A percentile compares a stretch with the other conserved stretches of the same genome.
Evolutionary conservation across 345 rosid genomes (phyloP).

Genomic region (Microthlaspi erraticum): DNA sequence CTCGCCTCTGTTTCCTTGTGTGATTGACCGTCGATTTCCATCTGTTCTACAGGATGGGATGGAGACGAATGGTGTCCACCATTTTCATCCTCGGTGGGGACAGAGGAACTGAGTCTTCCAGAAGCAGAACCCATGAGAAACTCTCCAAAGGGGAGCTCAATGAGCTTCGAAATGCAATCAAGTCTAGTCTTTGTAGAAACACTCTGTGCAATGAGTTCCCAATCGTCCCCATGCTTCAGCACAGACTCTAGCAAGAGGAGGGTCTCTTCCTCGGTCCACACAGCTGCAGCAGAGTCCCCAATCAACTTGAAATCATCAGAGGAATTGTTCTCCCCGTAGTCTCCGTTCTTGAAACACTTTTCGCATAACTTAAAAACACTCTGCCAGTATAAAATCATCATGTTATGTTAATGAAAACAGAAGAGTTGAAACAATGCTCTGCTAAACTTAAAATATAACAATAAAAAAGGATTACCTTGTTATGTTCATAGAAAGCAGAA

Average conservation of each 20-base stretch:
- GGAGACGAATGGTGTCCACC: conserved; percentile 41
- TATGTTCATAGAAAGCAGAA: conserved; percentile 55
- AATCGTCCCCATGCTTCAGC: conserved; percentile 78
- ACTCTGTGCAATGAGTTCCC: conserved; percentile 89
- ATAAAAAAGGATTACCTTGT: conserved; percentile 52
- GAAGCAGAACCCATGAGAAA: conserved; percentile 54
- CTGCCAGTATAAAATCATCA: conserved; percentile 50
- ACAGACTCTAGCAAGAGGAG: conserved; percentile 81
- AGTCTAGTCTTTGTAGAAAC: conserved; percentile 74
- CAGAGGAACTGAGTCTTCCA: conserved; percentile 46
- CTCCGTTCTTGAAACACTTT: conserved; percentile 67
- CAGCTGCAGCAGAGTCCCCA: conserved; percentile 48
- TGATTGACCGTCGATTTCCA: conserved; percentile 45
- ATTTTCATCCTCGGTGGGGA: conserved; percentile 40
- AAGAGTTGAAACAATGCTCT: neutral
- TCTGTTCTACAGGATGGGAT: conserved; percentile 44
- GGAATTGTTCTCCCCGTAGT: conserved; percentile 63
- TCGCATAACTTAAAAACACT: conserved; percentile 54
- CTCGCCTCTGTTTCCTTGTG: conserved; percentile 42
- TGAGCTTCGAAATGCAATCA: conserved; percentile 82
- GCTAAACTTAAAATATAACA: neutral
- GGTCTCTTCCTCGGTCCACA: conserved; percentile 89
- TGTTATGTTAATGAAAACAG: neutral
- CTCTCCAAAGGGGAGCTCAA: conserved; percentile 92
- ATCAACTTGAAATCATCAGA: conserved; percentile 61